Conservation (phyloP, 179 eudicot genomes). For the Spinacia oleracea region DNA sequence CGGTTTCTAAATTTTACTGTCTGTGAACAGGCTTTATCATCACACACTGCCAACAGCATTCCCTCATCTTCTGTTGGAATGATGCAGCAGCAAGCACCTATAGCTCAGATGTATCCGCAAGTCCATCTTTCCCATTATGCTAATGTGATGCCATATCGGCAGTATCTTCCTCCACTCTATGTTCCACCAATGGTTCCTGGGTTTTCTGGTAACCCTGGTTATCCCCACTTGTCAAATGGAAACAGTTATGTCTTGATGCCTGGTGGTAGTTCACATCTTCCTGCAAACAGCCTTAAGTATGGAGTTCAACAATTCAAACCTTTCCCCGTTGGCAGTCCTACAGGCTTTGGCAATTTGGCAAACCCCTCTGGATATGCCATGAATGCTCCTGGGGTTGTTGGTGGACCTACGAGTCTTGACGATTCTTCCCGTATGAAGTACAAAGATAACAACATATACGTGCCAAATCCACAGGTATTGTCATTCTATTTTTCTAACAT, state of each 20-base stretch:
- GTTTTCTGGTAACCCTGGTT: constrained; percentile 72
- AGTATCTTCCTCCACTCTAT: constrained; percentile 70
- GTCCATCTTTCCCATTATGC: constrained; percentile 75
- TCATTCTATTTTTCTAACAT: constrained; percentile 1
- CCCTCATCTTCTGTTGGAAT: constrained; percentile 63
- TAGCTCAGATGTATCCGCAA: constrained; percentile 90
- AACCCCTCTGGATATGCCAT: constrained; percentile 78
- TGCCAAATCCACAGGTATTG: constrained; percentile 84
- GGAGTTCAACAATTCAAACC: constrained; percentile 86
- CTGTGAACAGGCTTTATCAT: constrained; percentile 49
- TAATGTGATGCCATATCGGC: constrained; percentile 89
- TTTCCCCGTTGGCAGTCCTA: constrained; percentile 63
- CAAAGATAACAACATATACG: constrained; percentile 72
- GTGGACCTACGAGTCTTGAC: constrained; percentile 70
- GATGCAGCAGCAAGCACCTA: constrained; percentile 70
- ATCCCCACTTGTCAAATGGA: constrained; percentile 83
- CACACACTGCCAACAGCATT: constrained; percentile 51
- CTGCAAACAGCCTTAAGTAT: constrained; percentile 64
- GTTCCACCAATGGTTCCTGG: constrained; percentile 92
- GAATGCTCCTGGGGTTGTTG: constrained; percentile 73
- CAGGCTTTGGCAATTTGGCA: constrained; percentile 67
- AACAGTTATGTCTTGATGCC: constrained; percentile 88
- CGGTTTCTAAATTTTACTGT: background rate
- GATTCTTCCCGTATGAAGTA: constrained; percentile 81
- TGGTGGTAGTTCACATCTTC: constrained; percentile 72